Base-by-base conservation (phyloP, 2,329 filamentous ascomycete genomes). In the Hymenoscyphus fraxineus region DNA sequence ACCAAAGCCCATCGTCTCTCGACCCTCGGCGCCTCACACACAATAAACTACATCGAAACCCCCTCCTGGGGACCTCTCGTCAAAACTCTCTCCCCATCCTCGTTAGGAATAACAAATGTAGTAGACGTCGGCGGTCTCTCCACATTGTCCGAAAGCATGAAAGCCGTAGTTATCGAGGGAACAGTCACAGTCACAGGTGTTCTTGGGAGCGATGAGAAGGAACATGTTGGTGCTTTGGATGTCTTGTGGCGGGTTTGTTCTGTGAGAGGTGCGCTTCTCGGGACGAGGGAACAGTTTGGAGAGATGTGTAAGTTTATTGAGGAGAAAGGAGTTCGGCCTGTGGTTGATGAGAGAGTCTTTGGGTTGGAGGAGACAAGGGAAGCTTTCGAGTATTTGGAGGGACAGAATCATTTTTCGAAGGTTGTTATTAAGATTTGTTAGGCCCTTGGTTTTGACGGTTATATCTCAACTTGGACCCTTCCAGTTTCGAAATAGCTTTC, bases 321-420 rank as follows among this genome's bases (percentile, higher is more conserved):
- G 68, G 80, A 75, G 59, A 78, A 80, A 3, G 74, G 77, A 31
- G 79, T 79, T 39, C 75, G 76, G 63, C 82, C 82, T 2, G 76
- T 83, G 1, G 71, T 85, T 39, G 82, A 84, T 70, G 65, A 72
- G 9, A 78, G 75, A 65, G 68, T 77, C 7, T 84, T 84, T 65
- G 73, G 66, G 12, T 69, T 84, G 39, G 80, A 81, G 19, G 71
- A 82, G 64, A 57, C 77, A 2, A 79, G 77, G 71, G 78, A 82
- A 60, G 81, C 80, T 0, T 83, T 81, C 69, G 75, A 83, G 64
- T 81, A 83, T 64, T 78, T 81, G 77, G 81, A 77, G 78, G 79
- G 77, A 44, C 78, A 81, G 69, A 82, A 81, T 67, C 81, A 83
- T 69, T 78, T 83, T 67, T 80, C 81, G 54, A 83, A 83, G 71